phyloP scores from a whole-genome alignment of 306 rosid species.

The Pachyrhizus erosus region DNA sequence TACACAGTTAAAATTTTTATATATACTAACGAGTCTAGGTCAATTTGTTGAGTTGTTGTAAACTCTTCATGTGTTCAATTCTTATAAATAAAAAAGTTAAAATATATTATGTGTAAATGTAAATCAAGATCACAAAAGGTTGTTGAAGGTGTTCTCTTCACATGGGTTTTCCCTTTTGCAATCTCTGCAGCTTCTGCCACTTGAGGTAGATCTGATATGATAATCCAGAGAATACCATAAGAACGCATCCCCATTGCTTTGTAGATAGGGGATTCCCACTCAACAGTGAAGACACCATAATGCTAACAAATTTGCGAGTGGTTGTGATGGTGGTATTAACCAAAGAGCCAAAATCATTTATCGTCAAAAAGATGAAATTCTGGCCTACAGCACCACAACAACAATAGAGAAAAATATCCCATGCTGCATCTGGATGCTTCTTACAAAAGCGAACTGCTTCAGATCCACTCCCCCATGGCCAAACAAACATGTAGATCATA shows the following conservation, averaged over 20 bases:
- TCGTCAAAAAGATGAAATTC: conserved; percentile 82
- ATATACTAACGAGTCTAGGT: too few species aligned
- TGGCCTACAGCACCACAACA: conserved; percentile 93
- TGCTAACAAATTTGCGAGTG: conserved; percentile 85
- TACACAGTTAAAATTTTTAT: conserved; percentile 40
- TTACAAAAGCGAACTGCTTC: conserved; percentile 77
- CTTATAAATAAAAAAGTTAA: too few species aligned
- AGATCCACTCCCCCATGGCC: conserved; percentile 69
- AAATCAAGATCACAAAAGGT: conserved; percentile 38
- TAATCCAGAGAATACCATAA: conserved; percentile 85
- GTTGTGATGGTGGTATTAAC: conserved; percentile 90
- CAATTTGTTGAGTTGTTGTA: too few species aligned
- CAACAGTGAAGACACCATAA: conserved; percentile 79
- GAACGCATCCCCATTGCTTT: conserved; percentile 82
- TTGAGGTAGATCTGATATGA: conserved; percentile 93
- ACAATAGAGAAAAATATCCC: conserved; percentile 77
- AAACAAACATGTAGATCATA: conserved; percentile 77
- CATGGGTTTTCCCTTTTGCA: conserved; percentile 73
- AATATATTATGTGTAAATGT: conserved; percentile 41
- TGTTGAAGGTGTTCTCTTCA: conserved; percentile 48
- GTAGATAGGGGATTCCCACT: conserved; percentile 80
- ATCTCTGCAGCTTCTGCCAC: conserved; percentile 82
- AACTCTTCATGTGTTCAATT: too few species aligned
- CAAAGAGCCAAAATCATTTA: conserved; percentile 77
- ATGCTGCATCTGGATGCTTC: conserved; percentile 80